Evolutionary conservation across 2,329 filamentous ascomycete genomes (phyloP).

Genomic region (Zymoseptoria ardabiliae): DNA sequence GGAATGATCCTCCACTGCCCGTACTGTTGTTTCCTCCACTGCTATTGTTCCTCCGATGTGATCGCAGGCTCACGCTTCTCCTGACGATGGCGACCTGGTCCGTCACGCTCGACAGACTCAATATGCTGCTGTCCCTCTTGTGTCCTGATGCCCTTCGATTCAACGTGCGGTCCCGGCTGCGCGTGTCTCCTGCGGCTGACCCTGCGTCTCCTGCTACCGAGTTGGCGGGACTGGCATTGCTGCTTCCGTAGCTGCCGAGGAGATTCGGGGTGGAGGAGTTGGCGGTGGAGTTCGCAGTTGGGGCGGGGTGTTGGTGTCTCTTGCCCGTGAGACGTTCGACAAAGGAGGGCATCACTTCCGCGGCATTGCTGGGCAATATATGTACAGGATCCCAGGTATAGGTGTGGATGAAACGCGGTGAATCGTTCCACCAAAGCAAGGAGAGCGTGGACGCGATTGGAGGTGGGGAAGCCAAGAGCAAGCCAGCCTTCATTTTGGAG

Average conservation of each 20-base stretch:
- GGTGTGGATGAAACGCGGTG: background rate
- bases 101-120: conserved; percentile 26
- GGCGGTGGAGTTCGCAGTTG: background rate
- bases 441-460: too few species aligned
- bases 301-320: background rate
- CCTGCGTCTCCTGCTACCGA: background rate
- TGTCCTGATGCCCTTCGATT: conserved; percentile 3
- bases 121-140: conserved; percentile 22
- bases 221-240: background rate
- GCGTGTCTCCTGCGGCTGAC: background rate
- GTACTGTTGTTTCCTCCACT: conserved; percentile 3
- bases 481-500: background rate
- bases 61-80: conserved; percentile 34
- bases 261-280: background rate
- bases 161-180: background rate
- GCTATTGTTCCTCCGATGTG: conserved; percentile 25
- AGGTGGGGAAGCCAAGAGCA: background rate
- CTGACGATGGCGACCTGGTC: conserved; percentile 34
- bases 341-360: background rate
- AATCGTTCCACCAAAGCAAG: background rate
- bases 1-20: background rate
- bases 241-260: background rate
- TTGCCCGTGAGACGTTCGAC: background rate
- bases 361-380: background rate
- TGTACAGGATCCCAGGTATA: background rate